Evolutionary conservation across 257 asterid genomes (phyloP), one percentile per base, ranked within the genome.

Genomic region (Linaria vulgaris): DNA sequence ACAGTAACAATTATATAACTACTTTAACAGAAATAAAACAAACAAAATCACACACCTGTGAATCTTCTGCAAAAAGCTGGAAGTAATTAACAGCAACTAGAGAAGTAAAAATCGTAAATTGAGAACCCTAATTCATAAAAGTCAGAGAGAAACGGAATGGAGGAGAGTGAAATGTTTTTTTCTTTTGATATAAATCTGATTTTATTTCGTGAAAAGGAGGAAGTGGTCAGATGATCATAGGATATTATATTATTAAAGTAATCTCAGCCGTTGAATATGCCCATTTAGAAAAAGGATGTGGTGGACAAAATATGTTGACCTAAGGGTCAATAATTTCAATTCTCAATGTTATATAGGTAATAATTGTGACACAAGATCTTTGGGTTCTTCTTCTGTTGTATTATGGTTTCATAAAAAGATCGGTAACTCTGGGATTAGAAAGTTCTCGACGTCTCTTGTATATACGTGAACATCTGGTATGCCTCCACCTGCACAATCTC

Each of bases 201-300:
- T 24, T 53, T 46, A 19, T 19, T 45, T 14, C 15, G 61, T 47
- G 66, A 67, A 53, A 63, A 12, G 45, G 16, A 25, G 49, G 50
- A 41, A 49, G 66, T n/a, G n/a, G n/a, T n/a, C n/a, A n/a, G n/a
- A n/a, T n/a, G n/a, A n/a, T n/a, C n/a, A n/a, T n/a, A n/a, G n/a
- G n/a, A n/a, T n/a, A n/a, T n/a, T n/a, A n/a, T n/a, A n/a, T n/a
- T n/a, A n/a, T n/a, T n/a, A 24, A 64, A 48, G 43, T 19, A 47
- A 74, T 69, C 27, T 54, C 47, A 66, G 53, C 72, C 59, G 53
- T 56, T 62, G 51, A 25, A 58, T 63, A 41, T 68, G 50, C 7
- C 71, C n/a, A 67, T 50, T 2, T 27, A 72, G 59, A 52, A 46
- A 53, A 65, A 30, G 76, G 54, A 12, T 71, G 67, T 50, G 47